Evolutionary conservation across 345 rosid species (phyloP).

Genomic region (Anacardium occidentale): DNA sequence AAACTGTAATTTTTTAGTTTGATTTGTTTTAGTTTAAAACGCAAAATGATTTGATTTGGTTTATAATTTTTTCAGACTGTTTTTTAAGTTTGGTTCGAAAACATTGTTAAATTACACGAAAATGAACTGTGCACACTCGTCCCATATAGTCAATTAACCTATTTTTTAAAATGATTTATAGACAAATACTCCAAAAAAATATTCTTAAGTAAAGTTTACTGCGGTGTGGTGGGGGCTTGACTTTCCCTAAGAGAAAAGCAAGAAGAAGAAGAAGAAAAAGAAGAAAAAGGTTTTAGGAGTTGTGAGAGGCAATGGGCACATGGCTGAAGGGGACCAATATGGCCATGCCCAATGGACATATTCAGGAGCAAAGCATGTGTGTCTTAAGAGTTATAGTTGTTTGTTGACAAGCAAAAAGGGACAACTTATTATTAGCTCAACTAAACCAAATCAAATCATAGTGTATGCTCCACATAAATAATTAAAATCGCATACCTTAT

Average conservation of each 20-base stretch:
- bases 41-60: too few relatives aligned
- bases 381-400: slow-evolving; percentile 1
- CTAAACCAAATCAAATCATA: slow-evolving; percentile 7
- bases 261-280: neutral
- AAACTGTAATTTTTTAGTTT: too few relatives aligned
- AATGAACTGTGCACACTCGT: too few relatives aligned
- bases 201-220: too few relatives aligned
- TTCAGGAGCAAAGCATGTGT: slow-evolving; percentile 30
- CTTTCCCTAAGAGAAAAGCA: neutral
- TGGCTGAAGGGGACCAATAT: slow-evolving; percentile 21
- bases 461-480: slow-evolving; percentile 14
- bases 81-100: too few relatives aligned
- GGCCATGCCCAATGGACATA: slow-evolving; percentile 12
- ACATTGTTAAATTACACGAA: too few relatives aligned
- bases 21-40: too few relatives aligned
- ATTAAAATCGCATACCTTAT: neutral
- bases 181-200: too few relatives aligned
- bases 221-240: neutral
- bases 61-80: too few relatives aligned
- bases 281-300: neutral
- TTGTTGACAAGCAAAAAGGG: slow-evolving; percentile 9
- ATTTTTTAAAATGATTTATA: too few relatives aligned
- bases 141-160: too few relatives aligned
- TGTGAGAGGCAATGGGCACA: slow-evolving; percentile 20
- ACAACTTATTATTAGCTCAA: neutral